phyloP scores from a whole-genome alignment of 768 basidiomycete genomes.

The Termitomyces sp. region DNA sequence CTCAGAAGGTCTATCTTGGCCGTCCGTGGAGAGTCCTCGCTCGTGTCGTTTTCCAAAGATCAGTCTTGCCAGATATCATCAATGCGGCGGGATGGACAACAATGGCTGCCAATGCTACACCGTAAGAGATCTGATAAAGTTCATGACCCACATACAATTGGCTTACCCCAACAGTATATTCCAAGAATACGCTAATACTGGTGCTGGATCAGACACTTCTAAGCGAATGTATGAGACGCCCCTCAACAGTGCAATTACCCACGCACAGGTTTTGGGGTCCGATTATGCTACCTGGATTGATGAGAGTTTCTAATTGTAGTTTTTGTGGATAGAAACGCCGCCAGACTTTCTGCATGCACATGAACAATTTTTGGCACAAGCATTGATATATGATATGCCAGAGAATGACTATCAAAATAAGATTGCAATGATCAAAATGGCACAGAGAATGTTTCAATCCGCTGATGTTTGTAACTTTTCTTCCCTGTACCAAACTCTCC shows the following conservation, averaged over 20 bases:
- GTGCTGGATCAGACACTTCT: conserved; percentile 19
- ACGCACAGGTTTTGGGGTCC: conserved; percentile 17
- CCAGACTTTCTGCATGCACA: background rate
- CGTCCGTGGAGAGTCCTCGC: conserved; percentile 15
- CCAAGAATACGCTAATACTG: conserved; percentile 20
- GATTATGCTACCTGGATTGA: conserved; percentile 19
- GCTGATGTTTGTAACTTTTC: conserved; percentile 66
- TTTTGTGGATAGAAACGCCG: too few relatives aligned
- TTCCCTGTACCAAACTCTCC: conserved; percentile 79
- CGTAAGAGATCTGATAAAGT: conserved; percentile 8
- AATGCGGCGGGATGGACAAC: conserved; percentile 21
- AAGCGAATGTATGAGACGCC: conserved; percentile 17
- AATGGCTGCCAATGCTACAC: conserved; percentile 18
- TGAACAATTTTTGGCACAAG: too few relatives aligned
- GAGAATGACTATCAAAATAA: background rate
- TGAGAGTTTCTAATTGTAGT: conserved; percentile 6
- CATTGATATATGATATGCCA: background rate
- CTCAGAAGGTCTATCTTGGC: conserved; percentile 18
- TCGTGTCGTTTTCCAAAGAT: conserved; percentile 22
- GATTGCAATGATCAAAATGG: conserved; percentile 36
- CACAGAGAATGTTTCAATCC: conserved; percentile 35
- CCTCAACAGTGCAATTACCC: conserved; percentile 14
- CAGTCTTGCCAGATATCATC: conserved; percentile 17
- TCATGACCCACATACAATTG: background rate
- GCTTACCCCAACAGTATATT: conserved; percentile 13